Evolutionary conservation across 2,329 filamentous ascomycete species (phyloP).

Genomic region (Aureobasidium namibiae): DNA sequence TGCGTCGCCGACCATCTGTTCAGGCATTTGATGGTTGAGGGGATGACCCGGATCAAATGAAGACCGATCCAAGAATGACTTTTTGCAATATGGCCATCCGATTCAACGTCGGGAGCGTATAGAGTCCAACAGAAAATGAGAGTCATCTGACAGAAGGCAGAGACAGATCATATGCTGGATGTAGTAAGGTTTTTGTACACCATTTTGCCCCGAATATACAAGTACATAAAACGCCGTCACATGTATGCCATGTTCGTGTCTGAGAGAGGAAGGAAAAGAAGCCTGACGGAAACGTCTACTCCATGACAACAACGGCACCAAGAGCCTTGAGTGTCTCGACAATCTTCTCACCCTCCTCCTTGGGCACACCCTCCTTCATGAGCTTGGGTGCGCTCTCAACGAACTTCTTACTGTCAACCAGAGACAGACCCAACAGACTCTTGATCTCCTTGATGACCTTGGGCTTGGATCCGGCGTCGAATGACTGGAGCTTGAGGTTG

Average conservation of each 20-base stretch:
- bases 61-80: not conserved
- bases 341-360: slow-evolving; percentile 99
- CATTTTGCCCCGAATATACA: slow-evolving; percentile 14
- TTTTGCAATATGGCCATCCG: too few relatives aligned
- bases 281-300: slow-evolving; percentile 46
- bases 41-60: not conserved
- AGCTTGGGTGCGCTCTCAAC: slow-evolving; percentile 96
- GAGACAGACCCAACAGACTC: slow-evolving; percentile 81
- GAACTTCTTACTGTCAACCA: slow-evolving; percentile 99
- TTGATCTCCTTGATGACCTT: slow-evolving; percentile 99
- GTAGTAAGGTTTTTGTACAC: slow-evolving; percentile 13
- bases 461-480: slow-evolving; percentile 83
- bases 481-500: slow-evolving; percentile 85
- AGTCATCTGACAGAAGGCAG: not conserved
- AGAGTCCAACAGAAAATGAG: too few relatives aligned
- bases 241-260: slow-evolving; percentile 3
- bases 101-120: too few relatives aligned
- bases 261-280: not conserved
- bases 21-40: not conserved
- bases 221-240: slow-evolving; percentile 14
- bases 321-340: slow-evolving; percentile 88
- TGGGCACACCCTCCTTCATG: slow-evolving; percentile 98
- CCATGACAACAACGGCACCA: slow-evolving; percentile 82
- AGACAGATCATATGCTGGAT: not conserved
- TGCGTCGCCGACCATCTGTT: too few relatives aligned